These are phyloP conservation scores for Lactarius evosmus DNA, from an alignment of 768 basidiomycete genomes.

Conservation along the genomic window DNA sequence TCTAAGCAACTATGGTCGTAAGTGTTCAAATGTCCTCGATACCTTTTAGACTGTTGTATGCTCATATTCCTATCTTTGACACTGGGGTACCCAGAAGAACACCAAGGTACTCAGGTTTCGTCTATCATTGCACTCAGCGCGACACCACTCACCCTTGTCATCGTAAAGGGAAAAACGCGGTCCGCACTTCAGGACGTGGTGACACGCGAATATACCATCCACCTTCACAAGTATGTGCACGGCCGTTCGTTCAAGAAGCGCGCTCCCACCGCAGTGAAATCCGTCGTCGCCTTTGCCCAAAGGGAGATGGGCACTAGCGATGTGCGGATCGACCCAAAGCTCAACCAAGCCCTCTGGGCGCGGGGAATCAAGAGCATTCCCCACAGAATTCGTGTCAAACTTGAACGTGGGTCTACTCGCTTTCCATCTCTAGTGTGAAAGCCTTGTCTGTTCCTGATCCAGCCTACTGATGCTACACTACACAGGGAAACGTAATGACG, in stretches of 20 bases:
- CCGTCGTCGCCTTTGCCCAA: conserved; percentile 85
- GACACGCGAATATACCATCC: conserved; percentile 97
- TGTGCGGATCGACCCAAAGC: conserved; percentile 89
- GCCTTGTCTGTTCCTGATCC: background rate
- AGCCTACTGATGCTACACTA: background rate
- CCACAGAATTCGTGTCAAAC: conserved; percentile 85
- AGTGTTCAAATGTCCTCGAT: conserved; percentile 30
- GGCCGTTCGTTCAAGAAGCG: conserved; percentile 96
- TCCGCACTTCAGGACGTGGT: conserved; percentile 98
- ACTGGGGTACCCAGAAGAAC: conserved; percentile 24
- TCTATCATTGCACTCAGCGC: background rate
- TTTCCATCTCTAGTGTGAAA: background rate
- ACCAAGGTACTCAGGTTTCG: conserved; percentile 18
- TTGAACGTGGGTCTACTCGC: conserved; percentile 68
- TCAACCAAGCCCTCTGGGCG: conserved; percentile 95
- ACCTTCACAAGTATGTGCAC: conserved; percentile 92
- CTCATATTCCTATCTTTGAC: background rate
- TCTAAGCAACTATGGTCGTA: conserved; percentile 59
- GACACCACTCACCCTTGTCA: background rate
- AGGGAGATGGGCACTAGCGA: conserved; percentile 96
- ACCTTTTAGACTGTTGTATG: background rate
- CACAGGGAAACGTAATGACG: conserved; percentile 95
- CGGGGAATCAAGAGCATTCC: conserved; percentile 94
- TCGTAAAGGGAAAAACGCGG: conserved; percentile 68
- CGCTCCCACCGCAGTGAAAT: conserved; percentile 95